phyloP scores from a whole-genome alignment of 1,139 yeast genomes.

The Yamadazyma jaroonii region DNA sequence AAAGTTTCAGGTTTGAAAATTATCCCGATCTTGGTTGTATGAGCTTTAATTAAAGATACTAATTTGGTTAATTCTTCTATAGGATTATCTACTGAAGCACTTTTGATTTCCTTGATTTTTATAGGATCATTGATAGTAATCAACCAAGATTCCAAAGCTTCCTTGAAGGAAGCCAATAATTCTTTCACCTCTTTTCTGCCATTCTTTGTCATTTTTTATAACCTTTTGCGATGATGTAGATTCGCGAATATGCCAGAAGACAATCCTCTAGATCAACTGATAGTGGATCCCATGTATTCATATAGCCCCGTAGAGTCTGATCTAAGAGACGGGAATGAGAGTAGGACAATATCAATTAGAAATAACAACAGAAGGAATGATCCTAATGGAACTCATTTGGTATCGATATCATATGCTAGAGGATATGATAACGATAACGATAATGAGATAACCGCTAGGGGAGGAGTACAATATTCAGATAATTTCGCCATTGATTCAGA shows the following conservation, averaged over 20 bases:
- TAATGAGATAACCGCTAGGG: background rate
- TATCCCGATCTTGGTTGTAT: constrained; percentile 75
- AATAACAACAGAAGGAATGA: too few relatives aligned
- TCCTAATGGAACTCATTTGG: too few relatives aligned
- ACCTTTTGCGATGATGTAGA: background rate
- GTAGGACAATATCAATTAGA: too few relatives aligned
- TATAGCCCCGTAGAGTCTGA: background rate
- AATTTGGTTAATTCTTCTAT: constrained; percentile 58
- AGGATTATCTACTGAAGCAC: constrained; percentile 44
- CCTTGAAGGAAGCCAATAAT: constrained; percentile 31
- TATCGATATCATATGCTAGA: too few relatives aligned
- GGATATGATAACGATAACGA: background rate
- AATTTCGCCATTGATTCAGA: background rate
- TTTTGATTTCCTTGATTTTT: constrained; percentile 17
- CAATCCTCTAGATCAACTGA: background rate
- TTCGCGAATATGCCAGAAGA: constrained; percentile 1
- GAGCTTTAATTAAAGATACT: constrained; percentile 64
- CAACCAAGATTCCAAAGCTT: constrained; percentile 35
- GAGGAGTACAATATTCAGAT: too few relatives aligned
- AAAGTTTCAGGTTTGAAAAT: constrained; percentile 62
- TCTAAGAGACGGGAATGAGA: background rate
- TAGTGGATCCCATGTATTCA: background rate
- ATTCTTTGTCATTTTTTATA: constrained; percentile 12
- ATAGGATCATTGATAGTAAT: constrained; percentile 8
- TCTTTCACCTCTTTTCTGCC: constrained; percentile 21